These are phyloP conservation scores for Sarcomyxa edulis DNA, from an alignment of 768 basidiomycete genomes.

Conservation along the genomic window DNA sequence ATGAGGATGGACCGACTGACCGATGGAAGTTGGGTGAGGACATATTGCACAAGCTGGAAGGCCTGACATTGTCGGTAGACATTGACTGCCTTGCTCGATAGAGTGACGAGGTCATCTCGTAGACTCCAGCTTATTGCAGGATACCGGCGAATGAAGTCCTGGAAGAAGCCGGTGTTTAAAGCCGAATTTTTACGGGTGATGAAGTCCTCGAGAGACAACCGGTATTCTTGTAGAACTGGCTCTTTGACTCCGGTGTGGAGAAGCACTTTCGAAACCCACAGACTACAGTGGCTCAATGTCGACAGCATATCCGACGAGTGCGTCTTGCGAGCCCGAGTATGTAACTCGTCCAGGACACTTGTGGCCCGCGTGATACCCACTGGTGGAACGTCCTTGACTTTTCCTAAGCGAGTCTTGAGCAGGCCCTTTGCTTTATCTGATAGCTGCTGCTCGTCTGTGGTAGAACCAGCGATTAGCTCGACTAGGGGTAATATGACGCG, in stretches of 20 bases:
- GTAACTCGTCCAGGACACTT: constrained; percentile 56
- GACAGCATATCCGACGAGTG: constrained; percentile 57
- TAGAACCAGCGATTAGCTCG: constrained; percentile 61
- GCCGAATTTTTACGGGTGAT: constrained; percentile 75
- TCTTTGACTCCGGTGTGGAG: constrained; percentile 37
- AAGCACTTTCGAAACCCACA: constrained; percentile 59
- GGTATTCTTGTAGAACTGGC: constrained; percentile 50
- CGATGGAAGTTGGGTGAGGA: constrained; percentile 51
- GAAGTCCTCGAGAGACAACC: constrained; percentile 67
- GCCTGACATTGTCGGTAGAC: constrained; percentile 71
- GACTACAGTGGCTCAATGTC: constrained; percentile 61
- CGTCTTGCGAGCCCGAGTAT: constrained; percentile 64
- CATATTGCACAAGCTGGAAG: constrained; percentile 62
- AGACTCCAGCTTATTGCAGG: constrained; percentile 63
- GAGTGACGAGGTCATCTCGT: constrained; percentile 51
- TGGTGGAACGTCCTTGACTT: constrained; percentile 62
- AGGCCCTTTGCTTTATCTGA: constrained; percentile 83
- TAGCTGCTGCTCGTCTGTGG: constrained; percentile 81
- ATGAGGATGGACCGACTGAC: constrained; percentile 25
- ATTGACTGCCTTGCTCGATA: constrained; percentile 62
- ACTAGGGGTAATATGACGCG: constrained; percentile 73
- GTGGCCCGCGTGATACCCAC: constrained; percentile 38
- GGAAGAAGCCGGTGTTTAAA: constrained; percentile 70
- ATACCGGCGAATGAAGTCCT: constrained; percentile 68
- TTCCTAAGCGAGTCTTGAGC: constrained; percentile 66